Evolutionary conservation across 2,329 filamentous ascomycete genomes (phyloP), one percentile per base, ranked within the genome.

Genomic region (Nothopassalora personata): DNA sequence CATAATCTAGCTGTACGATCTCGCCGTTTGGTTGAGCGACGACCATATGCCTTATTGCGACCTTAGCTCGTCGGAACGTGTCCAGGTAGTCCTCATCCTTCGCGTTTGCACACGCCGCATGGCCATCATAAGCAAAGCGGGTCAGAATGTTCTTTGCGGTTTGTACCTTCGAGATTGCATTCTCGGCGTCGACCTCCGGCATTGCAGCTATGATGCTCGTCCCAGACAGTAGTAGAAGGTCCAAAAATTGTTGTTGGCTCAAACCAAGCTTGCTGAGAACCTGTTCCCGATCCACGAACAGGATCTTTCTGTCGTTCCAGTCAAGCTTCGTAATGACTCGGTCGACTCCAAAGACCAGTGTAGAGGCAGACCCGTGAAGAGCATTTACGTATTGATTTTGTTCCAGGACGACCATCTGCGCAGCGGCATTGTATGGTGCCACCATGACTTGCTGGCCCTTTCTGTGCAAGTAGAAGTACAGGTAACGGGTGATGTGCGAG

Each of bases 1-100:
- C 87, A 56, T 81, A 83, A 67, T 92, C 86, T 67, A 90, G 81
- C 15, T 91, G 88, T 60, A 84, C 83, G 53, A 96, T 83, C 68
- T 88, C 86, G 45, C 94, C 94, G n/a, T 84, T 84, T 56, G 85
- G 81, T 34, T 86, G 84, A 64, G 96, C 86, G 68, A 92, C 86
- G 45, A 95, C 87, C 73, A 93, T 92, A 73, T 97, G 93, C 69
- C 91, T 88, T 53, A 97, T 84, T 1, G 87, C 87, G 82, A 95
- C 87, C 62, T 87, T 86, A 23, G 91, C 91, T 73, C 90, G 92
- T 71, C 88, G 89, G 72, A 91, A 99, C 69, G 89, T 90, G 71
- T 93, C 89, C 33, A 90, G 79, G 81, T 96, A 99, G 54, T 88
- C 83, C 53, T 95, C 86, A 59, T 97, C 91, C 68, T 88, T 87